Evolutionary conservation across 1,139 yeast genomes (phyloP).

Genomic region (Scheffersomyces titani): DNA sequence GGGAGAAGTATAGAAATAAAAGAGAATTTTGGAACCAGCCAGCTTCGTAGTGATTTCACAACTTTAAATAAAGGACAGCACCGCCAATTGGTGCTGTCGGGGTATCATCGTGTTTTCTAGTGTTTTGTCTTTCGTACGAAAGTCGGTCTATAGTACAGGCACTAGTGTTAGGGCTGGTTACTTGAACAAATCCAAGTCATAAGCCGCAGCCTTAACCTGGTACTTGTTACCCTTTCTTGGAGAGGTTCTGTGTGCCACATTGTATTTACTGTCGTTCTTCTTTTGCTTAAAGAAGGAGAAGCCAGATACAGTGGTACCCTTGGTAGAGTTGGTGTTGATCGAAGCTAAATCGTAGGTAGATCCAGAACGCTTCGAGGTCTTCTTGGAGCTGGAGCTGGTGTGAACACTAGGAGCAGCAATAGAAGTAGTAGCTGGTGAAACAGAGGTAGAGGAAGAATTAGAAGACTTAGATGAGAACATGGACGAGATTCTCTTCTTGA

Average conservation of each 20-base stretch:
- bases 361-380: background rate
- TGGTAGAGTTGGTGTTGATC: conserved; percentile 28
- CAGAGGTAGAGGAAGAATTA: conserved; percentile 6
- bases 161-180: background rate
- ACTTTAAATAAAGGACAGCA: background rate
- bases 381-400: conserved; percentile 6
- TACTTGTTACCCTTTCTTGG: conserved; percentile 18
- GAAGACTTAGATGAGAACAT: conserved; percentile 21
- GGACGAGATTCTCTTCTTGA: conserved; percentile 29
- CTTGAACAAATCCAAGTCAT: conserved; percentile 9
- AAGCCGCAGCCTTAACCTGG: conserved; percentile 18
- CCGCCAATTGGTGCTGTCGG: background rate
- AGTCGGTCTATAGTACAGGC: background rate
- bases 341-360: conserved; percentile 28
- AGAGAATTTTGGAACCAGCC: background rate
- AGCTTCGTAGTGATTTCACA: background rate
- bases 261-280: conserved; percentile 7
- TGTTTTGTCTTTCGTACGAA: background rate
- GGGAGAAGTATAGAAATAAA: background rate
- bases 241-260: conserved; percentile 5
- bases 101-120: background rate
- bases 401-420: conserved; percentile 3
- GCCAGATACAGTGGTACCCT: conserved; percentile 30
- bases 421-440: conserved; percentile 1
- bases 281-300: conserved; percentile 28